Base-by-base conservation (phyloP, 1,139 yeast genomes). In the Geotrichum carabidarum region DNA sequence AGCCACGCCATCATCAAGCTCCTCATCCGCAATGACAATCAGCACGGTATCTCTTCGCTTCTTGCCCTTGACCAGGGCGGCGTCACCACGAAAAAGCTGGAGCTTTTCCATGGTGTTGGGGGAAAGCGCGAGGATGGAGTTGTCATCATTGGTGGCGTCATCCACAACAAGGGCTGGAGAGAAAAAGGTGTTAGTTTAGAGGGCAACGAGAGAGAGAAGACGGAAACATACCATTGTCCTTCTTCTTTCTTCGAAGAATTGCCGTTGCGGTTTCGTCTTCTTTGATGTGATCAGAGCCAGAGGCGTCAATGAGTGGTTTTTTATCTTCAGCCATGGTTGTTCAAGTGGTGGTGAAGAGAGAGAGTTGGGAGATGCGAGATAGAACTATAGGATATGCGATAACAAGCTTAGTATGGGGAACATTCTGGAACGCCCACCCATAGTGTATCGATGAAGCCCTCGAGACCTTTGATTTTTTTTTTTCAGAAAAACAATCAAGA, bases 21-120 rank as follows among this genome's bases (percentile, higher is more conserved):
- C 98, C 68, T 94, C 99, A 70, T 94, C 99, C 44, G 95, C 93
- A 65, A 94, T 79, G 46, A 91, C 99, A 71, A 93, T 88, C 70
- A 94, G 79, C n/a, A 93, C 98, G 35, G 99, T 93, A 68, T 94
- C 99, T 73, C 86, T 91, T 76, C 99, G 84, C 82, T 89, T 93
- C 78, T 94, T 94, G 66, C 99, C 99, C 75, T 91, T 93, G 61
- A 94, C 96, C 60, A 90, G 78, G 31, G 93, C 98, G 34, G 98
- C 93, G 70, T 94, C 99, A 65, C 99, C 99, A 60, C 99, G 84
- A 79, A 94, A 94, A 69, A 94, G 79, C 73, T 93, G 96, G 59
- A 94, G 79, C 65, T 85, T 79, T 70, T 94, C 99, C 96, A 94
- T 89, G 32, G 99, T 94, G 71, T 85, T 85, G 36, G 96, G 86